A percentile compares a stretch with the other conserved stretches of the same genome.
These are phyloP conservation scores for Rhynchosporium secalis DNA, from an alignment of 2,329 filamentous ascomycete genomes.

Conservation along the genomic window DNA sequence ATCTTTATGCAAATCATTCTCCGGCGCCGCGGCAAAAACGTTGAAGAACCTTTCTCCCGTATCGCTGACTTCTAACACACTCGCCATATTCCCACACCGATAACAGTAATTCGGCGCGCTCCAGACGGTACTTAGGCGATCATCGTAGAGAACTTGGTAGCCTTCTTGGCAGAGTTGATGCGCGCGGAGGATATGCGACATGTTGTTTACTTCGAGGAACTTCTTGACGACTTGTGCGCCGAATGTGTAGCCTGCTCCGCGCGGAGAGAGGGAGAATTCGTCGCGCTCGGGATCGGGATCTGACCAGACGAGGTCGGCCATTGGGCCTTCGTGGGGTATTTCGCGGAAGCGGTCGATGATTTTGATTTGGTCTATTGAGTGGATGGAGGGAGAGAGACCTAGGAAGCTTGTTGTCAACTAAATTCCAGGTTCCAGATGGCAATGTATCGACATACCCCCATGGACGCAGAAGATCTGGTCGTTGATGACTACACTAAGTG, in stretches of 20 bases:
- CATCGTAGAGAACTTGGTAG: slow-evolving; percentile 95
- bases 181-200: slow-evolving; percentile 97
- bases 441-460: slow-evolving; percentile 59
- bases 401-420: slow-evolving; percentile 15
- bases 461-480: slow-evolving; percentile 99
- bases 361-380: slow-evolving; percentile 99
- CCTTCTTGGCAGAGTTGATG: slow-evolving; percentile 98
- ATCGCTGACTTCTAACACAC: slow-evolving; percentile 93
- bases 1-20: slow-evolving; percentile 90
- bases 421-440: slow-evolving; percentile 6
- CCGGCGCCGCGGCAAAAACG: slow-evolving; percentile 93
- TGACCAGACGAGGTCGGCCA: slow-evolving; percentile 99
- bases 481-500: slow-evolving; percentile 95
- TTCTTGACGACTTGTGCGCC: slow-evolving; percentile 98
- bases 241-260: slow-evolving; percentile 95
- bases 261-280: slow-evolving; percentile 91
- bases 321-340: slow-evolving; percentile 96
- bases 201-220: slow-evolving; percentile 94
- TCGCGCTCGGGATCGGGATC: slow-evolving; percentile 97
- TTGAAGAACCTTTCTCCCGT: slow-evolving; percentile 94
- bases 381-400: slow-evolving; percentile 86
- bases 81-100: slow-evolving; percentile 94
- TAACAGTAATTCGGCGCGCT: slow-evolving; percentile 86
- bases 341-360: slow-evolving; percentile 99
- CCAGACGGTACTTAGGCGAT: slow-evolving; percentile 94